phyloP scores from a whole-genome alignment of 225 moss, liverwort and hornwort genomes.

The Anthoceros angustus region DNA sequence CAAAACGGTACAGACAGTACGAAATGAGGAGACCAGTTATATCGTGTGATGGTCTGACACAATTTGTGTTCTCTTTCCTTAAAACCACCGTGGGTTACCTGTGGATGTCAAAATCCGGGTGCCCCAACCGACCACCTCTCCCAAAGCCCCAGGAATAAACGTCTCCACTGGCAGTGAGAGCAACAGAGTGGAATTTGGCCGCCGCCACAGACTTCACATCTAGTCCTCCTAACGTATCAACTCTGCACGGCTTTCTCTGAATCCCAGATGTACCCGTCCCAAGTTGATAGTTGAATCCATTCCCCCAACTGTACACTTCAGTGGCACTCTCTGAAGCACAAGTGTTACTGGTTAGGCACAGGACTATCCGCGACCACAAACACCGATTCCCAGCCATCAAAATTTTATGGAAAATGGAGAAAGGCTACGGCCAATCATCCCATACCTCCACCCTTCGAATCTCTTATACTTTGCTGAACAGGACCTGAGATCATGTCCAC shows the following conservation, averaged over 20 bases:
- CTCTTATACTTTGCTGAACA: constrained; percentile 33
- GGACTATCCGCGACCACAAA: not conserved
- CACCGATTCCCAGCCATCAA: not conserved
- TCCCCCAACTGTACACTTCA: constrained; percentile 98
- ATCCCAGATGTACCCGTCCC: constrained; percentile 84
- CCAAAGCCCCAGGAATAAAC: constrained; percentile 98
- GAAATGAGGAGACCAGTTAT: too few species aligned
- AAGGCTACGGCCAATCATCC: not conserved
- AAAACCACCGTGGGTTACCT: constrained; percentile 21
- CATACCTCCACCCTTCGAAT: constrained; percentile 52
- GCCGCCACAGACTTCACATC: constrained; percentile 60
- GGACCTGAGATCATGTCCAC: constrained; percentile 79
- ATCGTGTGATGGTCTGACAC: too few species aligned
- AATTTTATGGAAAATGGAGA: not conserved
- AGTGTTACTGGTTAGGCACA: not conserved
- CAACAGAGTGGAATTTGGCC: constrained; percentile 91
- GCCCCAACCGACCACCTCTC: constrained; percentile 92
- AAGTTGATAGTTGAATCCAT: constrained; percentile 92
- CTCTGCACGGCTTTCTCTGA: constrained; percentile 62
- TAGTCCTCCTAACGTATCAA: constrained; percentile 69
- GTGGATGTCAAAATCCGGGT: constrained; percentile 97
- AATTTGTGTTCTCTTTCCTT: too few species aligned
- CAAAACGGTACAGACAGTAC: not conserved
- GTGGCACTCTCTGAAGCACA: constrained; percentile 36
- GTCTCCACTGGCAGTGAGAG: constrained; percentile 67